These are phyloP conservation scores for Austroboletus niveus DNA, from an alignment of 1,284 basidiomycete genomes.

Conservation along the genomic window DNA sequence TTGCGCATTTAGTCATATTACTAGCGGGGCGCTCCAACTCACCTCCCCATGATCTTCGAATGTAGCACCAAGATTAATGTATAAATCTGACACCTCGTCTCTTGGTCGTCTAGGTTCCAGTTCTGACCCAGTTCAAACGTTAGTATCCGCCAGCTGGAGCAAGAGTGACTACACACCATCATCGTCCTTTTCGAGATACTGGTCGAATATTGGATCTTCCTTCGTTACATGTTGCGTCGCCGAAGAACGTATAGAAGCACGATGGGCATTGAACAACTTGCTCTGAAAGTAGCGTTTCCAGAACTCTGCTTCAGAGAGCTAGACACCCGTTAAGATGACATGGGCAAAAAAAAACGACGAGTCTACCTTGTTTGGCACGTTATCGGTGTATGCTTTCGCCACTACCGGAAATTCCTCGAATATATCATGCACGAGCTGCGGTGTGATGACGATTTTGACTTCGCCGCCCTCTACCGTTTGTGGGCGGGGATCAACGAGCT, in stretches of 20 bases:
- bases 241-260: slow-evolving; percentile 87
- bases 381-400: slow-evolving; percentile 87
- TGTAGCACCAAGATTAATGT: slow-evolving; percentile 87
- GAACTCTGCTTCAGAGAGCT: slow-evolving; percentile 89
- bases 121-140: slow-evolving; percentile 44
- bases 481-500: slow-evolving; percentile 87
- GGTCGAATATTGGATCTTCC: slow-evolving; percentile 93
- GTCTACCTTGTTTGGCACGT: slow-evolving; percentile 82
- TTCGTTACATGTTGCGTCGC: slow-evolving; percentile 83
- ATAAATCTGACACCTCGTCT: slow-evolving; percentile 69
- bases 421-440: slow-evolving; percentile 91
- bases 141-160: not conserved
- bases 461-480: slow-evolving; percentile 77
- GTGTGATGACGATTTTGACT: slow-evolving; percentile 89
- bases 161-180: slow-evolving; percentile 59
- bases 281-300: slow-evolving; percentile 98
- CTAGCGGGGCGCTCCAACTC: slow-evolving; percentile 2
- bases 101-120: slow-evolving; percentile 75
- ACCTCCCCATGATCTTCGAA: slow-evolving; percentile 91
- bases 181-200: slow-evolving; percentile 92
- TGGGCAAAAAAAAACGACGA: slow-evolving; percentile 7
- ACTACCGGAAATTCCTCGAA: slow-evolving; percentile 98
- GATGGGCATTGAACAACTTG: slow-evolving; percentile 91
- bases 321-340: slow-evolving; percentile 8
- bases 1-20: not conserved